These are phyloP conservation scores for Psilocybe mexicana DNA, from an alignment of 1,284 basidiomycete genomes.

Conservation along the genomic window DNA sequence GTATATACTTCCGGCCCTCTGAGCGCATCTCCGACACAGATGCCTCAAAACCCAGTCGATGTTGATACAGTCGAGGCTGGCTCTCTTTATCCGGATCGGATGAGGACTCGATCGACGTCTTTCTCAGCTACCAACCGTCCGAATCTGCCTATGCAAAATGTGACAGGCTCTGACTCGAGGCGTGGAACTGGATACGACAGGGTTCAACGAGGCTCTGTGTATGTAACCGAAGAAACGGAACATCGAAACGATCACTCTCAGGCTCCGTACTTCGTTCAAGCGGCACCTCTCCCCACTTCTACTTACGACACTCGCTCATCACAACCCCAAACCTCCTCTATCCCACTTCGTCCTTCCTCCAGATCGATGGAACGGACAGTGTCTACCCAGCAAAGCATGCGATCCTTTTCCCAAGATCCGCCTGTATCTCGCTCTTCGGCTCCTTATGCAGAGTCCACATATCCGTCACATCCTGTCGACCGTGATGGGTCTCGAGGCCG, in stretches of 20 bases:
- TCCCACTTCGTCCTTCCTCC: slow-evolving; percentile 5
- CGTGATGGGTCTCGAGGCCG: not conserved
- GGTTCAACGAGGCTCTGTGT: not conserved
- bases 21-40: slow-evolving; percentile 20
- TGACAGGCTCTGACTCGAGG: slow-evolving; percentile 7
- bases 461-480: not conserved
- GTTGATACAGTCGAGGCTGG: slow-evolving; percentile 3
- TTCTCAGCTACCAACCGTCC: slow-evolving; percentile 19
- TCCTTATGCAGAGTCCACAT: not conserved
- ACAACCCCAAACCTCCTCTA: slow-evolving; percentile 1
- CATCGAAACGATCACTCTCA: slow-evolving; percentile 6
- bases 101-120: slow-evolving; percentile 22
- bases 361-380: slow-evolving; percentile 10
- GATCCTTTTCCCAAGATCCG: slow-evolving; percentile 7
- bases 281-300: not conserved
- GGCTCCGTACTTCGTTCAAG: slow-evolving; percentile 13
- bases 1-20: slow-evolving; percentile 16
- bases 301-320: slow-evolving; percentile 9
- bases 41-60: slow-evolving; percentile 15
- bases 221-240: not conserved
- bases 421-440: slow-evolving; percentile 10
- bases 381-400: not conserved
- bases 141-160: slow-evolving; percentile 8
- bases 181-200: slow-evolving; percentile 18
- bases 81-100: slow-evolving; percentile 12